Base-by-base conservation (phyloP, 768 basidiomycete species). In the Chiua virens region DNA sequence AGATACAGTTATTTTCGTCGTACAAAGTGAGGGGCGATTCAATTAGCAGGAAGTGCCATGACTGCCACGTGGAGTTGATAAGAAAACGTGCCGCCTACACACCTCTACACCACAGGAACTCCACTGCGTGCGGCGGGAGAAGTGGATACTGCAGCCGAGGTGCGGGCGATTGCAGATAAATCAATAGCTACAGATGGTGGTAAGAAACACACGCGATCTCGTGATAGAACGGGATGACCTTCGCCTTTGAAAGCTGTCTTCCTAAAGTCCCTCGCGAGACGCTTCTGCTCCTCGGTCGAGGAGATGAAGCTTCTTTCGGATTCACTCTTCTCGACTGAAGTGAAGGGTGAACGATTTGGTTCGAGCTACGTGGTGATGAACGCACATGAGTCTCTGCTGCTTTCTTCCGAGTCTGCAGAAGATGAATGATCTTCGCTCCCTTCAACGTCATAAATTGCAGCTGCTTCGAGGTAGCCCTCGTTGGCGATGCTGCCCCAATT, bases 401-500 rank as follows among this genome's bases (percentile, higher is more conserved):
- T 49, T 35, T 42, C 55, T 47, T 68, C 32, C 32, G 32, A 34
- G 14, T 34, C 73, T 32, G 70, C 66, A 35, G 75, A 76, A 28
- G 73, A 60, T 17, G 78, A 77, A n/a, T 65, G 61, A 41, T 73
- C 72, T 63, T 82, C 82, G 15, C 15, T 34, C 14, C 8, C 32
- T 15, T 34, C 13, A 8, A 34, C 3, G 69, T 90, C 90, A 20
- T 72, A 73, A 38, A 78, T 49, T 1, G 83, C 86, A 34, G 76
- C 79, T 22, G 67, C 64, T 70, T 87, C 89, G 58, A 79, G 75
- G 53, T 80, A 75, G 36, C 68, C 71, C 72, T 92, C 87, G 60
- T 89, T 75, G 3, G 69, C 71, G 55, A 89, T 67, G 49, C 77
- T 79, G 52, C 92, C 92, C 92, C 92, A 96, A 73, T 90, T 92